Evolutionary conservation across 208 protist species (phyloP).

Genomic region (Crithidia bombi): DNA sequence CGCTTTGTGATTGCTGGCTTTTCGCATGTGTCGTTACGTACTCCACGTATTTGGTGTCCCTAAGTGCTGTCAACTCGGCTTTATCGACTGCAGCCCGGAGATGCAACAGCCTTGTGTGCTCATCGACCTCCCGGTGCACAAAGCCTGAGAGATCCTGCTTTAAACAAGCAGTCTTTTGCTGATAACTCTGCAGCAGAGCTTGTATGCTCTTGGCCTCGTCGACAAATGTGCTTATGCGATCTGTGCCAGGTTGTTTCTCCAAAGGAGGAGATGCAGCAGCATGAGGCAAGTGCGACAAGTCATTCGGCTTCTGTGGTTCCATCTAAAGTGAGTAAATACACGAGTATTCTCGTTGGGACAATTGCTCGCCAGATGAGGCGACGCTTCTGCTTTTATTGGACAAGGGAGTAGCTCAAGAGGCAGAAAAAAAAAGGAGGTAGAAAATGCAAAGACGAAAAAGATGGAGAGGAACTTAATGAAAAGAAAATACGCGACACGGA

Average conservation of each 20-base stretch:
- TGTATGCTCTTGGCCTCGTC: slow-evolving; percentile 25
- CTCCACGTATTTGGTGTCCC: slow-evolving; percentile 22
- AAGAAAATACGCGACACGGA: too few relatives aligned
- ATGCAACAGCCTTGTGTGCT: slow-evolving; percentile 23
- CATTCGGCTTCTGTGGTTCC: neutral
- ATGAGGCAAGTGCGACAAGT: neutral
- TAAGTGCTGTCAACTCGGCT: slow-evolving; percentile 11
- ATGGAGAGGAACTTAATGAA: too few relatives aligned
- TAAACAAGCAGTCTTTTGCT: neutral
- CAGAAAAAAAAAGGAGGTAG: too few relatives aligned
- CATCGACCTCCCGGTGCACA: slow-evolving; percentile 30
- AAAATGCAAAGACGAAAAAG: too few relatives aligned
- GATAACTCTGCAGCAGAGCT: slow-evolving; percentile 19
- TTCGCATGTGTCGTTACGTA: slow-evolving; percentile 1
- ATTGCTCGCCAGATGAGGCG: too few relatives aligned
- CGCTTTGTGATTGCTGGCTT: neutral
- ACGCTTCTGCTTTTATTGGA: too few relatives aligned
- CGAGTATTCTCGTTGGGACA: too few relatives aligned
- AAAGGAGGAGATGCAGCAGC: neutral
- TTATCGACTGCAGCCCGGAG: slow-evolving; percentile 22
- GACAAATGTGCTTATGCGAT: neutral
- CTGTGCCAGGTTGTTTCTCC: neutral
- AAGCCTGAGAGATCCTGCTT: slow-evolving; percentile 14
- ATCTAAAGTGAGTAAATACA: too few relatives aligned
- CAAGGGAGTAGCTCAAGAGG: too few relatives aligned